Evolutionary conservation across 257 asterid genomes (phyloP), one percentile per base, ranked within the genome.

Genomic region (Forsythia suspensa): DNA sequence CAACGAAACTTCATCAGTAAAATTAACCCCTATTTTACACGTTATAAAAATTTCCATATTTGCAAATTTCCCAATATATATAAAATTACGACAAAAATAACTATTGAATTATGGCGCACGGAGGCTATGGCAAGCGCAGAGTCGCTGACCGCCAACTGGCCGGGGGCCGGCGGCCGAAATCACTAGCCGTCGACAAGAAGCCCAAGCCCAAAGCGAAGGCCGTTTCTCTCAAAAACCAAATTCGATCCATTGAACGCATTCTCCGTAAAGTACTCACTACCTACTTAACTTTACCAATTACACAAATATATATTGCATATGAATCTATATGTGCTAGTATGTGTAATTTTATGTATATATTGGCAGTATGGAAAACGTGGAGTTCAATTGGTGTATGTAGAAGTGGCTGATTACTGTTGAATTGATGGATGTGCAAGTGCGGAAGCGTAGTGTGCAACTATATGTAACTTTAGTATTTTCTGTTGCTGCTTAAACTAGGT

Each of bases 191-290:
- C n/a, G 96, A 85, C 76, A 93, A 88, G 82, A 93, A 93, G 61
- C 75, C 95, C 24, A 92, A 87, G 76, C 80, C 86, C 72, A 92
- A 94, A 72, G 88, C 94, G 6, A 95, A 91, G 73, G 78, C 90
- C 59, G 93, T 90, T 73, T 86, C 97, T 78, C 87, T 93, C 82
- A 93, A 93, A 78, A 95, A 95, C 81, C 98, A 92, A 80, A 91
- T 94, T 77, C 97, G 98, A 78, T 94, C 98, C 38, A 81, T 79
- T 18, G 92, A 92, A 84, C 97, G 98, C 77, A 88, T 94, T 90
- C 97, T 95, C 76, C 94, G 98, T 73, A 93, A 90, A 76, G 99
- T 95, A 91, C 79, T 61, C 6, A 74, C 74, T 59, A 51, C 41
- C 34, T 78, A 44, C 59, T 66, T 78, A 39, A 21, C 70, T 67